Base-by-base conservation (phyloP, 1,284 basidiomycete species). In the Salmacisia buchloeana region DNA sequence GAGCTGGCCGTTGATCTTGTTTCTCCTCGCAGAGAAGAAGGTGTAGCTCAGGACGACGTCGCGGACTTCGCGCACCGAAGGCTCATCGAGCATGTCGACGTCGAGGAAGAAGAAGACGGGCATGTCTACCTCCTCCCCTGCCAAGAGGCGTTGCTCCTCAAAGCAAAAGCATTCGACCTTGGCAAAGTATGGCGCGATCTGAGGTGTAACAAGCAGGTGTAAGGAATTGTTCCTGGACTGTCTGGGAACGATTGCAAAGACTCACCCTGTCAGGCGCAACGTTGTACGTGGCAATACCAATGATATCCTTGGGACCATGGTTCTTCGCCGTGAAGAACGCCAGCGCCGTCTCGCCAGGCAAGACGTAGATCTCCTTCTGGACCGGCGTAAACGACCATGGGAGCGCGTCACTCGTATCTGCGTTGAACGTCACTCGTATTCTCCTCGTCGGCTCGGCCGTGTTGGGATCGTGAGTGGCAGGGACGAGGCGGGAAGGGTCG, bases 131-230 rank as follows among this genome's bases (percentile, higher is more conserved):
- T 97, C 94, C 82, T 98, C 96, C 25, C 90, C 89, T 0, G 94
- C 94, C 25, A 97, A 83, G 21, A 99, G 85, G 74, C 89, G 91
- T 81, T 99, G 96, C 80, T 98, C 96, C 81, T 99, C 96, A 73
- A 98, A 98, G 82, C 96, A 99, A 84, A 99, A 99, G 74, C 96
- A 99, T 81, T 99, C 96, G 7, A 98, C 93, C 83, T 99, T 99
- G 63, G 94, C 92, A 79, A 99, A 99, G 81, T 97, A 98, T 0
- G 94, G 93, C 5, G 96, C 96, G 71, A 97, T 87, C 92, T 97
- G 77, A 61, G 60, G 60, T 36, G 6, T 59, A 43, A 1, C 31
- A 38, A 39, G 33, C 36, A 38, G 10, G 39, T 27, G 36, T 13
- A 15, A 18, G 5, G 15, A 36, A 43, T 33, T 35, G 49, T 10